A percentile compares a stretch with the other conserved stretches of the same genome.
These are phyloP conservation scores for Chenopodium quinoa DNA, from an alignment of 148 eudicot genomes.

Conservation along the genomic window DNA sequence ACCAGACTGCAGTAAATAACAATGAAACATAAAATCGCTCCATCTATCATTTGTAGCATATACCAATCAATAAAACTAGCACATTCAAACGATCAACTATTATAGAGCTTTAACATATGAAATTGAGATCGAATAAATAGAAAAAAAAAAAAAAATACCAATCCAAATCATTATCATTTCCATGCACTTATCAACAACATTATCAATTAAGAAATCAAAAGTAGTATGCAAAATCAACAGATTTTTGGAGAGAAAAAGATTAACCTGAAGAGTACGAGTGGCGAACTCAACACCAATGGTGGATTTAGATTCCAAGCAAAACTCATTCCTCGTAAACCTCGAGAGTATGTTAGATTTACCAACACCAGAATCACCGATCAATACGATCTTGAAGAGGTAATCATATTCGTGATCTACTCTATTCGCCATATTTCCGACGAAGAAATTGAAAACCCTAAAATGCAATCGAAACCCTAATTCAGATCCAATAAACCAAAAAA, in stretches of 20 bases:
- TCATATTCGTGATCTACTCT: slow-evolving; percentile 75
- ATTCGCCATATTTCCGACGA: slow-evolving; percentile 39
- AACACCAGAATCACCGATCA: slow-evolving; percentile 76
- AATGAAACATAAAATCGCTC: too few species aligned
- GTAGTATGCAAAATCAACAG: background rate
- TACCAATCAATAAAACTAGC: background rate
- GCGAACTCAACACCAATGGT: slow-evolving; percentile 79
- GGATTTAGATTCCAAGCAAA: slow-evolving; percentile 72
- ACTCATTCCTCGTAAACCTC: slow-evolving; percentile 71
- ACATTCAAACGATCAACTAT: background rate
- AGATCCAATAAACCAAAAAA: slow-evolving; percentile 24
- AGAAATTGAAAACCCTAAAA: slow-evolving; percentile 10
- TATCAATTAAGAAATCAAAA: background rate
- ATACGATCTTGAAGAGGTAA: slow-evolving; percentile 68
- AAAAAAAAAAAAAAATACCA: background rate
- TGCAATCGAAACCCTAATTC: slow-evolving; percentile 28
- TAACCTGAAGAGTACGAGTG: slow-evolving; percentile 67
- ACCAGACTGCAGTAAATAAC: background rate
- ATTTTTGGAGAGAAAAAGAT: background rate
- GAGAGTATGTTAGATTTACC: slow-evolving; percentile 72
- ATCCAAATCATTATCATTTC: background rate
- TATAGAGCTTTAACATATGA: background rate
- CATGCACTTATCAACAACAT: background rate
- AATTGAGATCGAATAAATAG: background rate
- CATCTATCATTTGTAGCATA: background rate